Percentiles rank a stretch among this genome's conserved stretches.
Evolutionary conservation across 2,329 filamentous ascomycete genomes (phyloP).

Genomic region (Colletotrichum incanum): DNA sequence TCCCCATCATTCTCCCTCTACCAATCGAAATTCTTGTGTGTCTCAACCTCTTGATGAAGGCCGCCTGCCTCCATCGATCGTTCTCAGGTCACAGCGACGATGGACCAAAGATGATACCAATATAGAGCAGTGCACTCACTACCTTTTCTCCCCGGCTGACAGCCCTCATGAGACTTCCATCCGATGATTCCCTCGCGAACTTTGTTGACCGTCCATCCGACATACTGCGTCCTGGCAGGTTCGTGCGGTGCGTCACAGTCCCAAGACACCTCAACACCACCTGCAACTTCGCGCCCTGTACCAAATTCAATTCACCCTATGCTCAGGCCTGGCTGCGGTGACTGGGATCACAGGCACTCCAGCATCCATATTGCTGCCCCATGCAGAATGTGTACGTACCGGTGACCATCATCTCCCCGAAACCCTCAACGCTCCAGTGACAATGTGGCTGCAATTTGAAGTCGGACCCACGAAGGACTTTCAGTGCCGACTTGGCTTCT

Average conservation of each 20-base stretch:
- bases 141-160: neutral
- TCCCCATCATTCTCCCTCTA: neutral
- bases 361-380: neutral
- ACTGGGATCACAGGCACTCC: neutral
- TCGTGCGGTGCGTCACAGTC: neutral
- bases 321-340: neutral
- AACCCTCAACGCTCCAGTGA: neutral
- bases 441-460: conserved; percentile 10
- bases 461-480: conserved; percentile 5
- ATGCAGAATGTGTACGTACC: neutral
- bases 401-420: conserved; percentile 11
- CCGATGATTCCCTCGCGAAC: neutral
- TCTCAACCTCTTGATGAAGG: neutral
- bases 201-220: conserved; percentile 14
- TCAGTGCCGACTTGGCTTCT: conserved; percentile 35
- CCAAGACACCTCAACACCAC: conserved; percentile 20
- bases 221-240: neutral
- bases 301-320: neutral
- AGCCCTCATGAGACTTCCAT: conserved; percentile 1
- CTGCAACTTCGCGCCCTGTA: neutral
- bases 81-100: conserved; percentile 1
- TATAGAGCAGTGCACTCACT: neutral
- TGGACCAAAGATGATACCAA: neutral
- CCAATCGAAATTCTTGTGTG: no score
- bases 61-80: neutral